Base-by-base conservation (phyloP, 768 basidiomycete genomes). In the Udeniomyces megalosporus region DNA sequence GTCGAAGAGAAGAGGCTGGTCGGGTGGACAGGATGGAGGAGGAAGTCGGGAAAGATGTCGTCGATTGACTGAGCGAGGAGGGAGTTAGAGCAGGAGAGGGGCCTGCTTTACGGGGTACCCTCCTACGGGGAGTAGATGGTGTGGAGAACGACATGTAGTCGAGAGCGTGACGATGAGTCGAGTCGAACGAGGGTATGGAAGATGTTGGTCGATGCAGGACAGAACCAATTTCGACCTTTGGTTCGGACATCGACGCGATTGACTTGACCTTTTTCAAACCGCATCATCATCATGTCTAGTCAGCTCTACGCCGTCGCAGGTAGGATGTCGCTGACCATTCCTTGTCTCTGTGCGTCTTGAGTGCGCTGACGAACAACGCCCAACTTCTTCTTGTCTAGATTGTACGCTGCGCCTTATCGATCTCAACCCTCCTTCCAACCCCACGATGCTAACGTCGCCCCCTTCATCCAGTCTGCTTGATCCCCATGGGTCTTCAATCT, bases 401-500 rank as follows among this genome's bases (percentile, higher is more conserved):
- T 50, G 49, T 50, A 29, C 26, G 49, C 49, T 44, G 26, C 49
- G 49, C 17, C 49, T 29, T 50, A 28, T 29, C 49, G 14, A 28
- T 29, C 26, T 34, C 31, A 17, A 20, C 32, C 28, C 22, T 34
- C 31, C 31, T n/a, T 34, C 32, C 51, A 1, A 11, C 34, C 20
- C 51, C 22, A 8, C 14, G 32, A 12, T 11, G 6, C 32, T 7
- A 0, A 20, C 20, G 8, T 53, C 15, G 12, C 20, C 15, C 1
- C 22, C 20, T 8, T 12, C 20, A 12, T 15, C n/a, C 28, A 32
- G 51, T 53, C 51, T 53, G 51, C 32, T 12, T 53, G 29, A 53
- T 53, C 17, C 51, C 51, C 5, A 53, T 91, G 59, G 88, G 88
- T 60, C 86, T 85, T 2, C 80, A 73, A 17, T 80, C 82, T 32